Percentiles rank a stretch among this genome's conserved stretches.
These are phyloP conservation scores for Zygosaccharomyces pseudobailii DNA, from an alignment of 1,139 yeast genomes.

Conservation along the genomic window DNA sequence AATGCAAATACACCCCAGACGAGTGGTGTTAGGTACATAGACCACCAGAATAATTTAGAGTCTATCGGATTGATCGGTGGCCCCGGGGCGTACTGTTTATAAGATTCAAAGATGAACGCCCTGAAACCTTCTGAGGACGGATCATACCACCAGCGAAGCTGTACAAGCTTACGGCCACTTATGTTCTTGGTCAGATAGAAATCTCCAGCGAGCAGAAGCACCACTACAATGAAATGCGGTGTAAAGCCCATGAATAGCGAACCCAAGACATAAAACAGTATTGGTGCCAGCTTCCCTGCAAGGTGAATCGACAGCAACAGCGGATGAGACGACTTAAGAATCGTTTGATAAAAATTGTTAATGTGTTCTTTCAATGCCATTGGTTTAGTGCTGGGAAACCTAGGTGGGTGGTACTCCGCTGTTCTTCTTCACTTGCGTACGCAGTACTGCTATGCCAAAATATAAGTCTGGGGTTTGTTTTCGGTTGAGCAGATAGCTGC, in stretches of 20 bases:
- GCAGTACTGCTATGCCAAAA: background rate
- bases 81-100: constrained; percentile 30
- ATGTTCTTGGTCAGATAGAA: constrained; percentile 94
- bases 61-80: constrained; percentile 83
- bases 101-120: constrained; percentile 33
- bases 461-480: background rate
- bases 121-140: constrained; percentile 34
- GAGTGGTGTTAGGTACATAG: constrained; percentile 69
- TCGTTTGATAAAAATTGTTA: constrained; percentile 31
- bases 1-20: constrained; percentile 72
- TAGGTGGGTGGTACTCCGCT: background rate
- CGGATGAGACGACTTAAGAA: constrained; percentile 35
- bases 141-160: constrained; percentile 94
- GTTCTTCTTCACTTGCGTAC: background rate
- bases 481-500: no score
- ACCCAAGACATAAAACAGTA: constrained; percentile 32
- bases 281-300: constrained; percentile 31
- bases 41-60: constrained; percentile 80
- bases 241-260: constrained; percentile 32
- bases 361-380: constrained; percentile 26
- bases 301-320: constrained; percentile 28
- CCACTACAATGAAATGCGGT: constrained; percentile 63
- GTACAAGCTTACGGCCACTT: constrained; percentile 83
- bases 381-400: background rate
- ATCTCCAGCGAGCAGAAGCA: constrained; percentile 76